Evolutionary conservation across 1,284 basidiomycete species (phyloP), one percentile per base, ranked within the genome.

Genomic region (Singerocomus inundabilis): DNA sequence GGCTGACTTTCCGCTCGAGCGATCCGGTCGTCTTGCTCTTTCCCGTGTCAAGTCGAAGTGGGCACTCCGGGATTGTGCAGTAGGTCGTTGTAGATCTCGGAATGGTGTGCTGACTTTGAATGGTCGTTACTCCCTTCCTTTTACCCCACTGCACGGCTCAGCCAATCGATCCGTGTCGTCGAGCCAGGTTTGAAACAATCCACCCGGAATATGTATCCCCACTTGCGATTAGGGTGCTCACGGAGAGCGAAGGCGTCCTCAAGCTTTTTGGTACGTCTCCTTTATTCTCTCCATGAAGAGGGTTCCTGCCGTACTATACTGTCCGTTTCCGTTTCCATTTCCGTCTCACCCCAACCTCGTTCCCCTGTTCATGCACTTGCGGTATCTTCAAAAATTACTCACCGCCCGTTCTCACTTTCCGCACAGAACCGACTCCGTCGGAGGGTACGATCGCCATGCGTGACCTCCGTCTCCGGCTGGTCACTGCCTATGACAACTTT

Each of bases 371-470:
- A 11, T 10, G 13, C 9, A 16, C 25, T 13, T 29, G 25, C 26
- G 5, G 16, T 39, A 5, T 28, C 9, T 33, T 12, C 6, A 6
- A 25, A 1, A 6, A 11, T 5, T 6, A 6, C 28, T 32, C n/a
- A 32, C 15, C 4, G 3, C 21, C 4, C 21, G 21, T 21, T 21
- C 5, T 48, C 21, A 16, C 38, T 18, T 16, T 12, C 4, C 25
- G 9, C 7, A 32, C 32, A 66, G 64, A 66, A 46, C 64, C 68
- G 24, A 55, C 60, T 1, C 68, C 68, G 5, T 62, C 63, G 2
- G 42, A 55, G 24, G 47, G 49, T 1, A 66, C 61, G 7, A 7
- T 54, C 9, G 42, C 50, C 29, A 61, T 62, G 53, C 64, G 67
- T 2, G 36, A 51, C 2, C 43, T 58, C 5, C 64, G 64, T 13